These are phyloP conservation scores for Lolium multiflorum DNA, from an alignment of 176 grass and related monocot species.

Conservation along the genomic window DNA sequence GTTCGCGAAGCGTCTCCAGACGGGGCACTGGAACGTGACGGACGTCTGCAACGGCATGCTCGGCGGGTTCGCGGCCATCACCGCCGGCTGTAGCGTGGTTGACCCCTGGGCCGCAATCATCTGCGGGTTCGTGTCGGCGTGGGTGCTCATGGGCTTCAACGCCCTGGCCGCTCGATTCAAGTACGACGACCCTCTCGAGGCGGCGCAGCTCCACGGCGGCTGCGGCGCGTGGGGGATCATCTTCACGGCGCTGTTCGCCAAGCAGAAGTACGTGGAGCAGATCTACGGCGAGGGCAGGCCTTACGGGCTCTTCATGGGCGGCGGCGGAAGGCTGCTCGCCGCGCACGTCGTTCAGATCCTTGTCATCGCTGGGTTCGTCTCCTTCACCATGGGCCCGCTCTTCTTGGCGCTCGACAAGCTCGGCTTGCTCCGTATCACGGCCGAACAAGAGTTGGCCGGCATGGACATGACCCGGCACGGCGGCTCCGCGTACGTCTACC, in stretches of 20 bases:
- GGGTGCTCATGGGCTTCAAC: conserved; percentile 89
- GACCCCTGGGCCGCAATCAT: conserved; percentile 93
- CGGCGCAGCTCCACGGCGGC: conserved; percentile 90
- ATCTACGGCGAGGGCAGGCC: conserved; percentile 67
- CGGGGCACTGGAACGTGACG: conserved; percentile 90
- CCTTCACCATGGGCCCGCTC: conserved; percentile 82
- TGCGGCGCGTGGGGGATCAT: conserved; percentile 89
- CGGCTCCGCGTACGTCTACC: conserved; percentile 76
- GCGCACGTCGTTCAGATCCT: conserved; percentile 81
- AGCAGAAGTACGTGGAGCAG: conserved; percentile 70
- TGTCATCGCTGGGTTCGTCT: conserved; percentile 76
- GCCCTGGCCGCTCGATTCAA: conserved; percentile 65
- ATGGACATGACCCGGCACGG: conserved; percentile 88
- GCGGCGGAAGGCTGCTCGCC: conserved; percentile 74
- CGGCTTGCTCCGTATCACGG: conserved; percentile 68
- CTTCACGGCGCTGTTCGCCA: conserved; percentile 91
- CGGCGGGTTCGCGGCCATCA: conserved; percentile 94
- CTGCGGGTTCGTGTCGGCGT: conserved; percentile 90
- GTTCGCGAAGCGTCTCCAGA: conserved; percentile 88
- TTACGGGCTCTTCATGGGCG: conserved; percentile 95
- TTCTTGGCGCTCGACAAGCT: conserved; percentile 71
- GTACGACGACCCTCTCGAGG: conserved; percentile 96
- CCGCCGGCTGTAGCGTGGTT: conserved; percentile 83
- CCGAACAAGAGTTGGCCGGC: conserved; percentile 75
- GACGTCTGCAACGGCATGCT: conserved; percentile 97